Percentiles rank a stretch among this genome's conserved stretches.
phyloP scores from a whole-genome alignment of 371 early-diverging fungal species.

The Rhizopus stolonifer region DNA sequence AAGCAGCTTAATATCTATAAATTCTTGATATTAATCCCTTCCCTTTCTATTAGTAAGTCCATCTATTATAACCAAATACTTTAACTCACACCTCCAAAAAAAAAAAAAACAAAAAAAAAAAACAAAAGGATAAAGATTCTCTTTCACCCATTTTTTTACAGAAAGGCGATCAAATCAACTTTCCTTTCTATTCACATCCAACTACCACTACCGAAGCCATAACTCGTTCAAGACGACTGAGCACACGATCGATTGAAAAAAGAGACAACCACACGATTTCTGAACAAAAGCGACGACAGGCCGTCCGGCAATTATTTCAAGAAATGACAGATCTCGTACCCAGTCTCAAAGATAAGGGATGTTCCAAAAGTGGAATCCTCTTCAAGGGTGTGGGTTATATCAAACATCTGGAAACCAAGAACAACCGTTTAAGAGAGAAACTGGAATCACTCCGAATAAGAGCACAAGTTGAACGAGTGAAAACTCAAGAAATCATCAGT shows the following conservation, averaged over 20 bases:
- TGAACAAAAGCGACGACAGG: constrained; percentile 87
- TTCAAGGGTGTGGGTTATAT: constrained; percentile 60
- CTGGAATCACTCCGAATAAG: constrained; percentile 49
- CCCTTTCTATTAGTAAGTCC: no score
- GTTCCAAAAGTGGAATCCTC: constrained; percentile 56
- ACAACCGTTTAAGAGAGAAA: constrained; percentile 51
- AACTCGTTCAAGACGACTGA: constrained; percentile 55
- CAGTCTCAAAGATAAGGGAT: constrained; percentile 60
- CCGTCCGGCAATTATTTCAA: constrained; percentile 82
- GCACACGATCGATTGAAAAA: no score
- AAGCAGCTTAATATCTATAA: no score
- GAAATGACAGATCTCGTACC: constrained; percentile 83
- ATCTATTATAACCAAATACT: no score
- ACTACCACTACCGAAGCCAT: neutral
- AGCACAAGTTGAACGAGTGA: constrained; percentile 27
- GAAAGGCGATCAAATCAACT: constrained; percentile 17
- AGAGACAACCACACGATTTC: constrained; percentile 88
- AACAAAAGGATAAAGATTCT: no score
- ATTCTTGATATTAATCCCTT: no score
- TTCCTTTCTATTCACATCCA: constrained; percentile 1
- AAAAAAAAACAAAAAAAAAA: constrained; percentile 46
- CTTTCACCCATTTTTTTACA: constrained; percentile 18
- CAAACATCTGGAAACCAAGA: constrained; percentile 47
- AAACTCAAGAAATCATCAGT: constrained; percentile 6
- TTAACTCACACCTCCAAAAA: no score